Percentiles rank a stretch among this genome's conserved stretches.
These are phyloP conservation scores for Cyberlindnera xylosilytica DNA, from an alignment of 805 yeast species.

Conservation along the genomic window DNA sequence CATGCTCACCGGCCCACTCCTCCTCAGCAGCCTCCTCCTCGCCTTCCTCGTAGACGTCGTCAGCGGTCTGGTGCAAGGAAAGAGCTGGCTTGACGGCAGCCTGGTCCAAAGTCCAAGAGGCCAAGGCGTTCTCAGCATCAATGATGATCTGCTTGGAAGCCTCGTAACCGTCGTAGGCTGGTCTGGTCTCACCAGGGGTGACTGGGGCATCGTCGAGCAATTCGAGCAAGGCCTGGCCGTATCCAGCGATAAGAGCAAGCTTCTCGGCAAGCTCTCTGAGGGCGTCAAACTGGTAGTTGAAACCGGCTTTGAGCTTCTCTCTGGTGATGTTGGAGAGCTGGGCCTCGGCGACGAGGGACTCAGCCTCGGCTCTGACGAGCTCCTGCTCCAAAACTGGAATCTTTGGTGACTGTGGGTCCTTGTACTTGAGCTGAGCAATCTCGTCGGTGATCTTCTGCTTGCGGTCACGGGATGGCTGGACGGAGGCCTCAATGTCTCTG, in stretches of 20 bases:
- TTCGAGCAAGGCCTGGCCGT: slow-evolving; percentile 96
- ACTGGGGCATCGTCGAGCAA: slow-evolving; percentile 95
- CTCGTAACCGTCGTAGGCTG: slow-evolving; percentile 97
- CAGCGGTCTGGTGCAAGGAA: slow-evolving; percentile 73
- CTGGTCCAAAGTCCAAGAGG: slow-evolving; percentile 93
- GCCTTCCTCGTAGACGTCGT: slow-evolving; percentile 53
- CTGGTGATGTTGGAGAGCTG: slow-evolving; percentile 97
- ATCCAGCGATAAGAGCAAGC: slow-evolving; percentile 95
- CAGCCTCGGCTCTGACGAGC: slow-evolving; percentile 98
- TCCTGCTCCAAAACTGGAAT: slow-evolving; percentile 95
- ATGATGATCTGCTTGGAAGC: slow-evolving; percentile 97
- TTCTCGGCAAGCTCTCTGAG: slow-evolving; percentile 94
- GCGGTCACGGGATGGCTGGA: slow-evolving; percentile 97
- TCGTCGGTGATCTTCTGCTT: slow-evolving; percentile 96
- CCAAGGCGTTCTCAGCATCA: slow-evolving; percentile 94
- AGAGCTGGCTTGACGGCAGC: slow-evolving; percentile 94
- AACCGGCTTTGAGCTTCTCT: slow-evolving; percentile 96
- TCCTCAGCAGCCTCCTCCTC: slow-evolving; percentile 40
- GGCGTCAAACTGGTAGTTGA: slow-evolving; percentile 94
- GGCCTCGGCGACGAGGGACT: slow-evolving; percentile 97
- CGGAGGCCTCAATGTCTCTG: slow-evolving; percentile 95
- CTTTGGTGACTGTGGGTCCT: slow-evolving; percentile 97
- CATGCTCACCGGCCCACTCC: slow-evolving; percentile 29
- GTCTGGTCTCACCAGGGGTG: slow-evolving; percentile 98
- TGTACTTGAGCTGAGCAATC: slow-evolving; percentile 96